These are phyloP conservation scores for Wickerhamiella alocasiicola DNA, from an alignment of 805 yeast species.

Conservation along the genomic window DNA sequence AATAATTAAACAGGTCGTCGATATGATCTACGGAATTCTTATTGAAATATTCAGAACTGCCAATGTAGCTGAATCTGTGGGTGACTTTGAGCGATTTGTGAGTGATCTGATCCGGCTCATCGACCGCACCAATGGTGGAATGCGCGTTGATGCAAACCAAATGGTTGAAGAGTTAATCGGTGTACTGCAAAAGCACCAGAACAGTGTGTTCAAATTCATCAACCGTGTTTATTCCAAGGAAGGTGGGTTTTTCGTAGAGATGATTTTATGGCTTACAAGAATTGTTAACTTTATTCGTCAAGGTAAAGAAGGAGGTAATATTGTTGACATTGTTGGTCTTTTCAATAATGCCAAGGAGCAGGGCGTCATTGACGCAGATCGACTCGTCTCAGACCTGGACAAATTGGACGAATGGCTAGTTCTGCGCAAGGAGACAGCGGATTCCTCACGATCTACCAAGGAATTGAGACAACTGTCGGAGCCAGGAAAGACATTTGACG, in stretches of 20 bases:
- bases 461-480: conserved; percentile 11
- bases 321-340: conserved; percentile 35
- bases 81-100: conserved; percentile 52
- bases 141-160: conserved; percentile 36
- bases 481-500: conserved; percentile 30
- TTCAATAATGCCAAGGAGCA: conserved; percentile 18
- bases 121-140: conserved; percentile 36
- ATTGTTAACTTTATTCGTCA: conserved; percentile 51
- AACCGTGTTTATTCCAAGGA: conserved; percentile 78
- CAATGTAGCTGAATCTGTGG: conserved; percentile 50
- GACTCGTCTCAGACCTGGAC: conserved; percentile 32
- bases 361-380: conserved; percentile 25
- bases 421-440: conserved; percentile 19
- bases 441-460: conserved; percentile 6
- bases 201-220: conserved; percentile 57
- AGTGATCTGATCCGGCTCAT: conserved; percentile 50
- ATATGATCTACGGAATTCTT: conserved; percentile 63
- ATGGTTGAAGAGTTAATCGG: conserved; percentile 55
- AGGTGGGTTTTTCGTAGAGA: conserved; percentile 54
- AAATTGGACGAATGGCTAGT: conserved; percentile 27
- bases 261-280: conserved; percentile 62
- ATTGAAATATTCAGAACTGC: conserved; percentile 57
- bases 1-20: conserved; percentile 57
- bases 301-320: conserved; percentile 36
- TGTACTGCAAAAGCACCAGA: conserved; percentile 60